Evolutionary conservation across 2,329 filamentous ascomycete species (phyloP).

Genomic region (Arthrobotrys sinensis): DNA sequence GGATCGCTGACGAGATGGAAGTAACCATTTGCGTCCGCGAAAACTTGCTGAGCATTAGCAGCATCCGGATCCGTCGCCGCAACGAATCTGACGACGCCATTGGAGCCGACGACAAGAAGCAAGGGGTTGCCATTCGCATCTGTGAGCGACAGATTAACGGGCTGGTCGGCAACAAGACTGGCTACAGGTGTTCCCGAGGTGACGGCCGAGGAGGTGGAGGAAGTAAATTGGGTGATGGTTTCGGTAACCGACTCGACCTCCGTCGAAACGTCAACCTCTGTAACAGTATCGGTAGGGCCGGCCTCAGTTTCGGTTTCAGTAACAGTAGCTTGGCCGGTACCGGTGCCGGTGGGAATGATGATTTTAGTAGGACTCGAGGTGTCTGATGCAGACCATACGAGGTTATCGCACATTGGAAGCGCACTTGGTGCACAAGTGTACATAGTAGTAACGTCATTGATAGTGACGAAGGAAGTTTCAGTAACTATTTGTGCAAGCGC

Average conservation of each 20-base stretch:
- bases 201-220: neutral
- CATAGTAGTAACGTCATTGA: slow-evolving; percentile 28
- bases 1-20: slow-evolving; percentile 25
- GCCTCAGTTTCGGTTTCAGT: slow-evolving; percentile 20
- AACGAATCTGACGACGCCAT: slow-evolving; percentile 20
- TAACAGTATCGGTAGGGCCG: slow-evolving; percentile 10
- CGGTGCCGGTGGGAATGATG: neutral
- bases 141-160: slow-evolving; percentile 10
- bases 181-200: neutral
- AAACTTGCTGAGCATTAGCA: slow-evolving; percentile 20
- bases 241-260: slow-evolving; percentile 10
- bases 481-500: slow-evolving; percentile 23
- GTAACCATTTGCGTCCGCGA: slow-evolving; percentile 9
- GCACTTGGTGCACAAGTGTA: slow-evolving; percentile 17
- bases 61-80: neutral
- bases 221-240: slow-evolving; percentile 9
- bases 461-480: slow-evolving; percentile 15
- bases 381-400: slow-evolving; percentile 4
- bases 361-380: neutral
- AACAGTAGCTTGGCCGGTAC: slow-evolving; percentile 2
- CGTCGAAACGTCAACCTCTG: slow-evolving; percentile 3
- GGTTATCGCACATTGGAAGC: slow-evolving; percentile 18
- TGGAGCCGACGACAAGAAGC: neutral
- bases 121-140: slow-evolving; percentile 27
- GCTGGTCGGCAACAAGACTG: neutral